Conservation (phyloP, 1,284 basidiomycete species). For the Trametes pubescens region DNA sequence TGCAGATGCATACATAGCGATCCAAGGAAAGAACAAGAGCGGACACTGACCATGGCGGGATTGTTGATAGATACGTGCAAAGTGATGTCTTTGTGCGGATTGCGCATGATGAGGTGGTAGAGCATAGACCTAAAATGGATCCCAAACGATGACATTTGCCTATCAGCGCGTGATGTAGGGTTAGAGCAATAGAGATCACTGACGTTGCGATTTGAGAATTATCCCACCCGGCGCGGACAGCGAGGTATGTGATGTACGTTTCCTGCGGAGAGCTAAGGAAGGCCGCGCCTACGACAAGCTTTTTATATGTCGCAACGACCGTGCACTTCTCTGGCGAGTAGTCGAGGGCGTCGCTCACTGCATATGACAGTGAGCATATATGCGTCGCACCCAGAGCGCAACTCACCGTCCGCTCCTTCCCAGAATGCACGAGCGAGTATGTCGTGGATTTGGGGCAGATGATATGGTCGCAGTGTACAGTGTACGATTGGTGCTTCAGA, state of each 20-base stretch:
- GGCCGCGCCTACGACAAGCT: conserved; percentile 76
- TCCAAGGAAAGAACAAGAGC: background rate
- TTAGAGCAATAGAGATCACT: conserved; percentile 29
- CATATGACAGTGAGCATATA: conserved; percentile 6
- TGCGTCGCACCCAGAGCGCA: background rate
- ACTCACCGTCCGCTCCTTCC: conserved; percentile 74
- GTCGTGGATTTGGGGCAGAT: conserved; percentile 75
- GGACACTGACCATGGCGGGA: conserved; percentile 66
- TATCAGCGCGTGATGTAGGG: background rate
- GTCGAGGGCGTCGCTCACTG: conserved; percentile 74
- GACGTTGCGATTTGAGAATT: conserved; percentile 79
- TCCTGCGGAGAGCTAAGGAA: conserved; percentile 80
- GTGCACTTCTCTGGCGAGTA: conserved; percentile 74
- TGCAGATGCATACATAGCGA: background rate
- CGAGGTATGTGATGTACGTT: conserved; percentile 82
- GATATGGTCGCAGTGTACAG: conserved; percentile 61
- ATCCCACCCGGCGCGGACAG: conserved; percentile 80
- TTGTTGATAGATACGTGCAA: conserved; percentile 83
- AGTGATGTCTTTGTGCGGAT: conserved; percentile 76
- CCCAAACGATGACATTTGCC: background rate
- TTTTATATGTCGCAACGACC: conserved; percentile 73
- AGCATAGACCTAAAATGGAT: conserved; percentile 67
- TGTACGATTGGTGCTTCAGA: conserved; percentile 65
- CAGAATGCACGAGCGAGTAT: conserved; percentile 72
- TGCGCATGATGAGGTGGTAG: conserved; percentile 73